Conservation (phyloP, 805 yeast genomes). For the Yarrowia deformans region DNA sequence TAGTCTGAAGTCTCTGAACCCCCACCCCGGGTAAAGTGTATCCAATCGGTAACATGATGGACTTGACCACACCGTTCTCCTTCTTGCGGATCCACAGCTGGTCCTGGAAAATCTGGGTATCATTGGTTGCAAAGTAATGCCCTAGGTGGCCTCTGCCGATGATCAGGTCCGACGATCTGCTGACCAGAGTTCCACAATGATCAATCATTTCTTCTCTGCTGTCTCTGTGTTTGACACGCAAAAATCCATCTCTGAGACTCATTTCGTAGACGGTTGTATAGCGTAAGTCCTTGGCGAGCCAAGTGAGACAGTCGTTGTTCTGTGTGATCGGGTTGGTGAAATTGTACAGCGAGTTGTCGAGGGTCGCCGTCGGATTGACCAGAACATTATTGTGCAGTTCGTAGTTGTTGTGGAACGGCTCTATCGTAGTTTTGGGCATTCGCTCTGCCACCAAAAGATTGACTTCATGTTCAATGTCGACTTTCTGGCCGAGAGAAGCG, state of each 20-base stretch:
- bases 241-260: constrained; percentile 13
- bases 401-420: constrained; percentile 17
- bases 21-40: constrained; percentile 23
- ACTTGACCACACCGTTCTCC: not conserved
- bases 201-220: not conserved
- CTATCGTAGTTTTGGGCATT: not conserved
- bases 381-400: constrained; percentile 29
- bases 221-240: constrained; percentile 1
- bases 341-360: constrained; percentile 22
- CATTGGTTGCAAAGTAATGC: not conserved
- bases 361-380: constrained; percentile 15
- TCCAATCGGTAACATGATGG: constrained; percentile 23
- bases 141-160: constrained; percentile 27
- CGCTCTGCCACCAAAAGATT: not conserved
- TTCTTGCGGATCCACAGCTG: constrained; percentile 16
- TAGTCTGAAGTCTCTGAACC: not conserved
- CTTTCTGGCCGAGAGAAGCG: not conserved
- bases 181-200: constrained; percentile 4
- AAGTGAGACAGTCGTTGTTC: not conserved
- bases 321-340: constrained; percentile 29
- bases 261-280: constrained; percentile 9
- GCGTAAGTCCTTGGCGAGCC: constrained; percentile 12
- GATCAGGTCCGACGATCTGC: not conserved
- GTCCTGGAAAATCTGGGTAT: constrained; percentile 30
- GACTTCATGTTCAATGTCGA: not conserved